phyloP scores from a whole-genome alignment of 1,139 yeast genomes.

The Protomyces lactucae-debilis region DNA sequence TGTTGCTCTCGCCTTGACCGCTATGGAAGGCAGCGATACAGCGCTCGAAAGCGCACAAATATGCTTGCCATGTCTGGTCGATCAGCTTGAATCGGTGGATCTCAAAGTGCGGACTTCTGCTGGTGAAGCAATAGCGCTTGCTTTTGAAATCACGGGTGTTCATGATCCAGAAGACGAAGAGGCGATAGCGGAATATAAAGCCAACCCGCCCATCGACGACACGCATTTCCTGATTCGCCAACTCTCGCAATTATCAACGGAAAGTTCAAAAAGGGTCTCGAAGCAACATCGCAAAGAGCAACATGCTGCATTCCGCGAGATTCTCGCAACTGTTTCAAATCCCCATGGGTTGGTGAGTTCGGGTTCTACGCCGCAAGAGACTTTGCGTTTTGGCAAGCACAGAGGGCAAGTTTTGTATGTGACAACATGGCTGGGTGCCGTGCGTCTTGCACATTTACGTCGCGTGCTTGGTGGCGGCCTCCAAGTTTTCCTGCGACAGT shows the following conservation, averaged over 20 bases:
- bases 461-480: slow-evolving; percentile 32
- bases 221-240: slow-evolving; percentile 31
- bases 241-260: slow-evolving; percentile 32
- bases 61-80: slow-evolving; percentile 33
- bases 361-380: slow-evolving; percentile 25
- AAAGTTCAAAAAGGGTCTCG: slow-evolving; percentile 32
- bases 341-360: slow-evolving; percentile 15
- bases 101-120: slow-evolving; percentile 32
- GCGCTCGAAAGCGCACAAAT: slow-evolving; percentile 25
- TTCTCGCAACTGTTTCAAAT: slow-evolving; percentile 32
- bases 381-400: slow-evolving; percentile 29
- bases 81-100: slow-evolving; percentile 34
- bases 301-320: slow-evolving; percentile 34
- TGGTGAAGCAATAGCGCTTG: slow-evolving; percentile 34
- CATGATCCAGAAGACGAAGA: slow-evolving; percentile 31
- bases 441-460: slow-evolving; percentile 31
- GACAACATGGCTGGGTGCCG: slow-evolving; percentile 32
- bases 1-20: slow-evolving; percentile 28
- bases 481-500: slow-evolving; percentile 32
- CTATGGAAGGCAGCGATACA: slow-evolving; percentile 26
- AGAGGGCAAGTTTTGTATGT: slow-evolving; percentile 26
- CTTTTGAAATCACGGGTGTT: slow-evolving; percentile 31
- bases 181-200: slow-evolving; percentile 11
- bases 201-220: slow-evolving; percentile 31
- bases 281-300: slow-evolving; percentile 33